Percentiles rank a stretch among this genome's conserved stretches.
Evolutionary conservation across 176 grass and related monocot genomes (phyloP).

Genomic region (Hordeum vulgare): MorexV3_pseudomolecules_assembly NC_058519.1:415410833-415411332

Average conservation of each 20-base stretch:
- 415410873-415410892: constrained; percentile 70
- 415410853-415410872: constrained; percentile 60
- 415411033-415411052: constrained; percentile 66
- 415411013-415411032: constrained; percentile 51
- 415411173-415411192: not conserved
- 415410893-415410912: constrained; percentile 75
- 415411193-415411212: not conserved
- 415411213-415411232: constrained; percentile 18
- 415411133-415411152: not conserved
- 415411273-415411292: constrained; percentile 58
- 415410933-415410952: not conserved
- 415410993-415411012: constrained; percentile 51
- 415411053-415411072: constrained; percentile 61
- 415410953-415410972: not conserved
- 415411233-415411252: constrained; percentile 71
- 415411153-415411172: not conserved
- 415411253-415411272: constrained; percentile 63
- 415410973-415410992: not conserved
- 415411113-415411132: constrained; percentile 7
- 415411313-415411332: constrained; percentile 70
- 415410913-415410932: constrained; percentile 45
- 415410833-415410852: constrained; percentile 32
- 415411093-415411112: constrained; percentile 67
- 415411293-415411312: constrained; percentile 70
- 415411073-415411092: constrained; percentile 66